Evolutionary conservation across 2,329 filamentous ascomycete genomes (phyloP), one percentile per base, ranked within the genome.

Genomic region (Neofusicoccum umdonicola): DNA sequence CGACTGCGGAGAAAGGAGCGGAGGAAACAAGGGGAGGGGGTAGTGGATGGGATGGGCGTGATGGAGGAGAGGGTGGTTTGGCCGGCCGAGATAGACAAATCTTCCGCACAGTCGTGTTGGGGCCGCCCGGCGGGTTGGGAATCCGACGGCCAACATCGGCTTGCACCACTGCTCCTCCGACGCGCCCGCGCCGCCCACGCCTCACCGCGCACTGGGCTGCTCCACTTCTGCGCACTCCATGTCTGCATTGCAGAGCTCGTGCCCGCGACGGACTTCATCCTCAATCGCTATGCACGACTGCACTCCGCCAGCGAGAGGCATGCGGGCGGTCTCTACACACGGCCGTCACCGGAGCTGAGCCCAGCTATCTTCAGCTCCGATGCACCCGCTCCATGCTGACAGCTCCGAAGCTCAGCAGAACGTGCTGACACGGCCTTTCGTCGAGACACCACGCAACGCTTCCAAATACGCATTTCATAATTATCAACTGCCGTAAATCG

Each of bases 111-210:
- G 52, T 58, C 52, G 50, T 57, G 62, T 64, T 64, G 62, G 62
- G 62, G 62, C 51, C 61, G 50, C 56, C 61, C 61, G 61, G 61
- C 61, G 61, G 62, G 62, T 64, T 64, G 62, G 52, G 62, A 64
- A 57, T 60, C 56, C 56, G 56, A 47, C 56, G 56, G 56, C 56
- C 56, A 60, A 60, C 56, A 48, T 60, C 56, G 56, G 56, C 56
- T 60, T 60, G 27, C 42, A n/a, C n/a, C 41, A 37, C n/a, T 47
- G 41, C 41, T 17, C 8, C 56, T 60, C 56, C 56, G 56, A 60
- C 56, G 42, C 56, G 56, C 22, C 54, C 54, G 52, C 56, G 56
- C 56, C 56, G 56, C 56, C 27, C 56, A 31, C 41, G 56, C 41
- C 41, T 58, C 54, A 35, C 41, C 27, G 8, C 54, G 22, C n/a